These are phyloP conservation scores for Parathielavia hyrcaniae DNA, from an alignment of 495 filamentous ascomycete genomes.

Conservation along the genomic window DNA sequence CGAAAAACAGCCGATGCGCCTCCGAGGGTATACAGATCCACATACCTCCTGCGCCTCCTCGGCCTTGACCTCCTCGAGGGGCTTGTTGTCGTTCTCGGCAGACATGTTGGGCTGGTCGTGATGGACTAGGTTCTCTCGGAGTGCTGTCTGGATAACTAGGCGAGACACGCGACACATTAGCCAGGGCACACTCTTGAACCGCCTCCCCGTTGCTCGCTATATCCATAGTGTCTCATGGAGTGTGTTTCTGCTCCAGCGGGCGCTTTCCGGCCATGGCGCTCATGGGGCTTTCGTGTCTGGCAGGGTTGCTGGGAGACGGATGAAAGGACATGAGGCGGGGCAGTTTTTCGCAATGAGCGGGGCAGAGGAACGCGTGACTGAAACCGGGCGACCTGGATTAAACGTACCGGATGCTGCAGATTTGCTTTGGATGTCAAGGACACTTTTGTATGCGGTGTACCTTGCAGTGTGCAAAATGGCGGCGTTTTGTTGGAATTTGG, in stretches of 20 bases:
- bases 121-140: background rate
- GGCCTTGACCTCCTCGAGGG: slow-evolving; percentile 32
- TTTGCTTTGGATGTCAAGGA: background rate
- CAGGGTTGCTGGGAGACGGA: background rate
- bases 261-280: background rate
- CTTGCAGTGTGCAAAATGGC: background rate
- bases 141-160: background rate
- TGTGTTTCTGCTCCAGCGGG: background rate
- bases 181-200: background rate
- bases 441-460: background rate
- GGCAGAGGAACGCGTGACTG: background rate
- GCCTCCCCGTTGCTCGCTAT: background rate
- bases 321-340: slow-evolving; percentile 7
- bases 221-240: background rate
- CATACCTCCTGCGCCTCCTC: slow-evolving; percentile 27
- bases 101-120: slow-evolving; percentile 33
- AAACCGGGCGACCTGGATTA: background rate
- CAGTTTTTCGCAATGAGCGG: slow-evolving; percentile 1
- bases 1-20: too few species aligned
- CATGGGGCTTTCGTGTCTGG: background rate
- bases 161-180: background rate
- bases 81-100: slow-evolving; percentile 37
- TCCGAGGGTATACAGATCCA: background rate
- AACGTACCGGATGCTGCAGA: slow-evolving; percentile 14
- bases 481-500: background rate